Base-by-base conservation (phyloP, 441 rosid species). In the Arabidopsis hybrid region DNA sequence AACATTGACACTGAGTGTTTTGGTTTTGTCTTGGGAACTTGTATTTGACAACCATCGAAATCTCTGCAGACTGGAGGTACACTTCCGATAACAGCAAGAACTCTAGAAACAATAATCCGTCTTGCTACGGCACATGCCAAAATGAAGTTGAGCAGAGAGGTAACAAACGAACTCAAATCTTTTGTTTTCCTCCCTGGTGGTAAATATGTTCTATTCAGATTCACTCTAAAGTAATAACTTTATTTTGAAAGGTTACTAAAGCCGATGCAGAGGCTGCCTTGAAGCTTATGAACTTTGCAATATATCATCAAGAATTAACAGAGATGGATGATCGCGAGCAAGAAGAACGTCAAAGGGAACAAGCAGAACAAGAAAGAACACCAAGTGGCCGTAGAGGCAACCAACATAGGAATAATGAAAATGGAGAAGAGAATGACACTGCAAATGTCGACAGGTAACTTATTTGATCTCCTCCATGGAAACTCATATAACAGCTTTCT, bases 271-370 rank as follows among this genome's bases (percentile, higher is more conserved):
- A 92, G 59, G 97, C 97, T 77, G 99, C 99, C 42, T 75, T 95
- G 47, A 86, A 88, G 80, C 89, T 91, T 74, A 72, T 95, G 66
- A 95, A 95, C 81, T 95, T 95, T 83, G 99, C 99, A 18, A 93
- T 93, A 76, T 95, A 95, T 77, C 99, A 95, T 72, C 89, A 86
- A 86, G 99, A 95, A 72, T 76, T 95, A 81, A 88, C 91, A 16
- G 98, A 95, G 60, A 95, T 95, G 99, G 99, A 93, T 52, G 93
- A 89, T 40, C 93, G 98, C n/a, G 99, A 95, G 75, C 87, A 89
- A 75, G 92, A 85, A 79, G 78, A 88, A 78, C 90, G 80, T 75
- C 71, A 73, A 63, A 86, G 83, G 80, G 99, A 95, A 82, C 77
- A 65, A 46, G 9, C 79, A 36, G 82, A 79, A 66, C 71, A 67